Base-by-base conservation (phyloP, 768 basidiomycete genomes). In the Ephemerocybe angulata region DNA sequence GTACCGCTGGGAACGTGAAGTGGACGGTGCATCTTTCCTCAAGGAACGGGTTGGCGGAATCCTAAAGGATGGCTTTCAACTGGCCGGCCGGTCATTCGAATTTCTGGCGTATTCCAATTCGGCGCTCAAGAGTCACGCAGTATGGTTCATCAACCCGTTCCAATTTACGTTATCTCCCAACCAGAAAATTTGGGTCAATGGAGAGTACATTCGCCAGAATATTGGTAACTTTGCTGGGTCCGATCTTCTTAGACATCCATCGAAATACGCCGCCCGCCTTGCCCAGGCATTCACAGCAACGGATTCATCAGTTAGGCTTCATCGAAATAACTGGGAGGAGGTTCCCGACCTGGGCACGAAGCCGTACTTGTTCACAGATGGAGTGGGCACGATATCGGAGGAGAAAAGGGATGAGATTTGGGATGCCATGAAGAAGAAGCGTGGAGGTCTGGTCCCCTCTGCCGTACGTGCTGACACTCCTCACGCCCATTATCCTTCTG, bases 221-320 rank as follows among this genome's bases (percentile, higher is more conserved):
- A 72, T 93, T 11, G 92, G 92, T 3, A 77, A 90, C 61, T 94
- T 93, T 64, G 67, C 73, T 7, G 76, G 74, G 12, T 76, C 68
- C 0, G 53, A 65, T 1, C 67, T 86, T 10, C 70, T 84, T 28
- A 67, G 65, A 42, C 73, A 69, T 22, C 92, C 92, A 2, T 90
- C 92, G 5, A 89, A 88, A 67, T 89, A 82, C 61, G 92, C 90
- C 5, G 92, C 92, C 13, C 81, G 92, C 19, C 72, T 93, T 55
- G 85, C 88, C 6, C 91, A 91, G 69, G 88, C 88, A 0, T 92
- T 94, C 62, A 89, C 88, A 0, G 85, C 87, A 2, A 94, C 92
- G 1, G 85, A 89, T 57, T 81, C 85, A 0, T 87, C 88, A 1
- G 82, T 91, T 19, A 67, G 65, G 21, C 82, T 93, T 47, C 54